Evolutionary conservation across 495 filamentous ascomycete species (phyloP).

Genomic region (Daldinia caldariorum): DNA sequence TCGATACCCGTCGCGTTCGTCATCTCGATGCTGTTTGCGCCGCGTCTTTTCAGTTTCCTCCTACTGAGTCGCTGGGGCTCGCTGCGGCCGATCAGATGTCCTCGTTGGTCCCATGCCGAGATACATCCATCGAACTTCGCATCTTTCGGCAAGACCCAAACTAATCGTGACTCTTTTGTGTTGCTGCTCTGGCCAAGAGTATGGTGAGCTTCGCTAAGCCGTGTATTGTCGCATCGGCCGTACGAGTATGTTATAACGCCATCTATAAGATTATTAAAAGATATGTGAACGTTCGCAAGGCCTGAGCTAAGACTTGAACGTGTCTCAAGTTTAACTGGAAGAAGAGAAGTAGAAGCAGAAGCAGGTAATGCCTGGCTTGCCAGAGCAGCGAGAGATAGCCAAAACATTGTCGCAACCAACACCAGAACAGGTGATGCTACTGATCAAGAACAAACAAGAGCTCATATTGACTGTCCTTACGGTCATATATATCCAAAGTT

Average conservation of each 20-base stretch:
- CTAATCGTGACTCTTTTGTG: conserved; percentile 51
- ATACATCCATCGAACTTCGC: conserved; percentile 59
- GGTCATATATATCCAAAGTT: conserved; percentile 23
- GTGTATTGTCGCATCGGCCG: conserved; percentile 47
- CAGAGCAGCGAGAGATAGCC: conserved; percentile 32
- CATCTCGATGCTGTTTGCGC: conserved; percentile 56
- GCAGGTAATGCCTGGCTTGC: conserved; percentile 25
- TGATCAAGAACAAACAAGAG: not conserved
- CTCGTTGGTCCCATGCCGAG: conserved; percentile 59
- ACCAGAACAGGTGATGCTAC: conserved; percentile 1
- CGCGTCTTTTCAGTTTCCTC: conserved; percentile 45
- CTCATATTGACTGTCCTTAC: conserved; percentile 10
- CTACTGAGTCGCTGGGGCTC: conserved; percentile 49
- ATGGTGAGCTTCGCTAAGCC: conserved; percentile 47
- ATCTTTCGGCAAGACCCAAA: conserved; percentile 65
- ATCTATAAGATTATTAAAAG: conserved; percentile 39
- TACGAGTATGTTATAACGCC: conserved; percentile 54
- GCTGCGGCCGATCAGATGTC: conserved; percentile 56
- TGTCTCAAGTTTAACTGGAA: conserved; percentile 53
- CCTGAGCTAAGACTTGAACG: conserved; percentile 52
- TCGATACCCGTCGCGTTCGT: conserved; percentile 63
- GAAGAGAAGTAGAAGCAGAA: conserved; percentile 21
- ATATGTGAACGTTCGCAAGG: conserved; percentile 57
- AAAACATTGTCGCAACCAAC: conserved; percentile 24
- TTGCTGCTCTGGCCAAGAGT: conserved; percentile 39